Conservation (phyloP, 306 rosid genomes). For the Quercus berberidifolia region DNA sequence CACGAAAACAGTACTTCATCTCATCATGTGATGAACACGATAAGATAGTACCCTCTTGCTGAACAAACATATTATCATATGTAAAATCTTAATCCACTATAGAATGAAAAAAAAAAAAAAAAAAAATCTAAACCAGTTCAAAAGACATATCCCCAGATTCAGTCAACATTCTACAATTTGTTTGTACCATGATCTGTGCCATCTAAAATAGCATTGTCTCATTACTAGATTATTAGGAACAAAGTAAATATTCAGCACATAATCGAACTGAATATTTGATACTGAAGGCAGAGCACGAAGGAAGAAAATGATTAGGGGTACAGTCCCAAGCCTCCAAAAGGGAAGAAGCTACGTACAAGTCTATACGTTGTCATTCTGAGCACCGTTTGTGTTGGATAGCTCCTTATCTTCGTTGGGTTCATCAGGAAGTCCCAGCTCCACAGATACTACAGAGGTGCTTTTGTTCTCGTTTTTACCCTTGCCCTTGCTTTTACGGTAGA, state of each 20-base stretch:
- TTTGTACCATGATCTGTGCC: not conserved
- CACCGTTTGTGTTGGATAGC: conserved; percentile 7
- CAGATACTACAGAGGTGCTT: conserved; percentile 16
- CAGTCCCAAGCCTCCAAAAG: not conserved
- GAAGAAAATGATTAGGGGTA: not conserved
- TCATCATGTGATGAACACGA: too few species aligned
- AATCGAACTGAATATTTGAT: not conserved
- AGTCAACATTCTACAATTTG: not conserved
- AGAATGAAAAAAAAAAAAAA: too few species aligned
- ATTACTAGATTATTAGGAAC: not conserved
- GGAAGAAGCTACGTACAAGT: not conserved
- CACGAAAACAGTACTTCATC: too few species aligned
- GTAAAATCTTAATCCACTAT: too few species aligned
- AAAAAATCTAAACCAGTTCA: too few species aligned
- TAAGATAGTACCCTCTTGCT: too few species aligned
- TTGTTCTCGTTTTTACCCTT: conserved; percentile 24
- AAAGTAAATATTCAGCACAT: not conserved
- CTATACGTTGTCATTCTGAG: conserved; percentile 17
- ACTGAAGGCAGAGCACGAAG: not conserved
- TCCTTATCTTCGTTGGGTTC: conserved; percentile 22
- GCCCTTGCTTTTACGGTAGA: conserved; percentile 45
- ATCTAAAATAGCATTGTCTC: too few species aligned
- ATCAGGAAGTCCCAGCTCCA: conserved; percentile 50
- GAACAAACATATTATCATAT: too few species aligned
- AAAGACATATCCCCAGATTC: too few species aligned